Evolutionary conservation across 2,329 filamentous ascomycete genomes (phyloP).

Genomic region (Neofusicoccum kwambonambiense): DNA sequence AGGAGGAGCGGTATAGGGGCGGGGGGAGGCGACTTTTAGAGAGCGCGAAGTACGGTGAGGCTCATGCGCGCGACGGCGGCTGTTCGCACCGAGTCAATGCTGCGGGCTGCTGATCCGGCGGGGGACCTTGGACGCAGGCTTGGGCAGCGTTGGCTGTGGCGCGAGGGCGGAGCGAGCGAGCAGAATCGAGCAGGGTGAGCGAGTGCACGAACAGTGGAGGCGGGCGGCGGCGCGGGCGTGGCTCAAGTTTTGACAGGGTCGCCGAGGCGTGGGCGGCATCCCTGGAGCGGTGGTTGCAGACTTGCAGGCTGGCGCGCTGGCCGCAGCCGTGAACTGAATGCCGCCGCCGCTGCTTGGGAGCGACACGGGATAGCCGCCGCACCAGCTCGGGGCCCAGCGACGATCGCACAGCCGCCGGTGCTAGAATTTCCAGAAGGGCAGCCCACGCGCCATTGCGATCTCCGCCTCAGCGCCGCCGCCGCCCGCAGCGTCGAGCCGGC

Average conservation of each 20-base stretch:
- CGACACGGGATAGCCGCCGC: conserved; percentile 12
- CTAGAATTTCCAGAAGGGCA: conserved; percentile 8
- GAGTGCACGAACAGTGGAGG: conserved; percentile 13
- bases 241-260: conserved; percentile 15
- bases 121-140: not conserved
- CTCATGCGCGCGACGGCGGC: conserved; percentile 18
- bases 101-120: conserved; percentile 16
- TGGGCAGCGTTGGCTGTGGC: conserved; percentile 16
- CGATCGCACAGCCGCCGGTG: conserved; percentile 1
- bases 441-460: conserved; percentile 1
- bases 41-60: conserved; percentile 18
- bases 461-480: not conserved
- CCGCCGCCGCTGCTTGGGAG: conserved; percentile 5
- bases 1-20: conserved; percentile 16
- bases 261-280: conserved; percentile 13
- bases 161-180: conserved; percentile 5
- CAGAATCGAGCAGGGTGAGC: conserved; percentile 1
- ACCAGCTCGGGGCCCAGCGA: not conserved
- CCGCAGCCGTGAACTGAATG: not conserved
- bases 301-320: not conserved
- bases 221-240: conserved; percentile 2
- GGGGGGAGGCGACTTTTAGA: conserved; percentile 17
- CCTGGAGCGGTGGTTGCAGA: conserved; percentile 14
- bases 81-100: conserved; percentile 17
- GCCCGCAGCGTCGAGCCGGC: not conserved